phyloP scores from a whole-genome alignment of 306 rosid genomes.

The Ammopiptanthus mongolicus region DNA sequence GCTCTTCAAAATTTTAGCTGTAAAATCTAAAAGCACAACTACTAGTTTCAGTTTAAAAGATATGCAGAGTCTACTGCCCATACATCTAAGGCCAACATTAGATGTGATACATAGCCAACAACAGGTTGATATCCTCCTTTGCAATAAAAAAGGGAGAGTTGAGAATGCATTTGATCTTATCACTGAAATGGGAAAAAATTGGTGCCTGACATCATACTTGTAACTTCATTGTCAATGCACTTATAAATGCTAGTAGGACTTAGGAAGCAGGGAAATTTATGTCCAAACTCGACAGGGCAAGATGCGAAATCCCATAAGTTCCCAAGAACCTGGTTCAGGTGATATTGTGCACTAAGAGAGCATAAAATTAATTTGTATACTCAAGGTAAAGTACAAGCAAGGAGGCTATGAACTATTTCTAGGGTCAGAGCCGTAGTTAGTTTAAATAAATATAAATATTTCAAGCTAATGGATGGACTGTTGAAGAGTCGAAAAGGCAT shows the following conservation, averaged over 20 bases:
- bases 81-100: no score
- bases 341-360: constrained; percentile 40
- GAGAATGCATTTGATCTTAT: constrained; percentile 58
- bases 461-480: constrained; percentile 71
- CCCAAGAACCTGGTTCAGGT: constrained; percentile 37
- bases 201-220: constrained; percentile 62
- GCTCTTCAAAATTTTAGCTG: constrained; percentile 30
- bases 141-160: constrained; percentile 58
- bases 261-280: constrained; percentile 58
- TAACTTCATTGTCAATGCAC: constrained; percentile 46
- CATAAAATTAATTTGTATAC: constrained; percentile 52
- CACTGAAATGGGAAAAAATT: constrained; percentile 62
- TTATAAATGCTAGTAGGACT: constrained; percentile 49
- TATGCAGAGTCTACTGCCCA: no score
- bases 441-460: constrained; percentile 43
- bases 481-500: constrained; percentile 61
- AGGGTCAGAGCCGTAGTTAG: constrained; percentile 51
- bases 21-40: constrained; percentile 37
- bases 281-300: constrained; percentile 42
- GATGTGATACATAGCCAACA: constrained; percentile 19
- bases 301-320: constrained; percentile 21
- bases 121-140: constrained; percentile 70
- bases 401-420: constrained; percentile 71
- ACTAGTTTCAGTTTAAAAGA: no score
- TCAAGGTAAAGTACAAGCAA: constrained; percentile 55